Evolutionary conservation across 176 grass and related monocot genomes (phyloP).

Genomic region (Carex myosuroides): DNA sequence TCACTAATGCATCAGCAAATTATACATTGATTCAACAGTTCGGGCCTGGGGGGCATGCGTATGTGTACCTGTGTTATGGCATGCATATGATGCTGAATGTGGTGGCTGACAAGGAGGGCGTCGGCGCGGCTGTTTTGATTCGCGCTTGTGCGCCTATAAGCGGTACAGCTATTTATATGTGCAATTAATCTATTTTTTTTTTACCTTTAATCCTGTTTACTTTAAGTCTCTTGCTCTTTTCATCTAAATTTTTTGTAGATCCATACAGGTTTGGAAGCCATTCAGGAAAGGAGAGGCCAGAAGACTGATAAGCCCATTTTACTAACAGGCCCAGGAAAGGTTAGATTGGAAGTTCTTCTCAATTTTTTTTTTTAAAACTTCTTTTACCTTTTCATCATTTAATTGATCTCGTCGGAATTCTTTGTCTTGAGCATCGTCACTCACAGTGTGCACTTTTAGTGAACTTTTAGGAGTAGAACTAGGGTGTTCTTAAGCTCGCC

Average conservation of each 20-base stretch:
- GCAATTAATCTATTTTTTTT: not conserved
- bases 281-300: constrained; percentile 63
- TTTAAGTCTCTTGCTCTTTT: constrained; percentile 6
- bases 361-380: not conserved
- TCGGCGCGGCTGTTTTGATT: constrained; percentile 79
- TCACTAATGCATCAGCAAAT: not conserved
- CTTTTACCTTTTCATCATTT: not conserved
- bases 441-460: not conserved
- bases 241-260: not conserved
- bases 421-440: not conserved
- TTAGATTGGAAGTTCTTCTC: constrained; percentile 7
- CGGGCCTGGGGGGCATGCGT: constrained; percentile 78
- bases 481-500: too few relatives aligned
- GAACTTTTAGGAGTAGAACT: not conserved
- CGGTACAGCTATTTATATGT: constrained; percentile 25
- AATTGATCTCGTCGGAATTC: not conserved
- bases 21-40: constrained; percentile 38
- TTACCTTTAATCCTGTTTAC: not conserved
- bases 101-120: constrained; percentile 73
- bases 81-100: constrained; percentile 96
- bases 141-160: constrained; percentile 71
- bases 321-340: constrained; percentile 92
- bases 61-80: constrained; percentile 93
- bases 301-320: constrained; percentile 75
- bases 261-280: constrained; percentile 47